Evolutionary conservation across 352 stramenopile genomes (phyloP).

Genomic region (Globisporangium lucens): DNA sequence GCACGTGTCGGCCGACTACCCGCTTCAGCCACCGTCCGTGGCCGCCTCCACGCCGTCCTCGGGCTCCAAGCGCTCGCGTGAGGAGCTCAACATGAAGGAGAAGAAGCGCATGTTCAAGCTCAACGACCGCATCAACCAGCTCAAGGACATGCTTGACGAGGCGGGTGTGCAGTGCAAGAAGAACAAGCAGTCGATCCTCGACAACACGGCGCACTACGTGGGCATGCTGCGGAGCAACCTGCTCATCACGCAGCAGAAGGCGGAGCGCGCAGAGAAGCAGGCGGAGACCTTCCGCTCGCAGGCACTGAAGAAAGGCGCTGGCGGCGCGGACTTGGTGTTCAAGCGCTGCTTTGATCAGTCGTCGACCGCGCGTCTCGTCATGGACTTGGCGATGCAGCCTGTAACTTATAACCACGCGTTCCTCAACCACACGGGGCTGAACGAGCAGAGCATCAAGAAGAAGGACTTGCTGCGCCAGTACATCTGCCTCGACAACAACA

Average conservation of each 20-base stretch:
- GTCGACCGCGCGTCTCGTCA: slow-evolving; percentile 50
- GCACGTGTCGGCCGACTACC: slow-evolving; percentile 40
- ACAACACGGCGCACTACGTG: slow-evolving; percentile 72
- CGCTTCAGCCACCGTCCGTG: slow-evolving; percentile 10
- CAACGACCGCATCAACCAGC: slow-evolving; percentile 80
- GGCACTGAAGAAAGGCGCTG: slow-evolving; percentile 19
- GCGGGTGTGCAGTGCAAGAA: slow-evolving; percentile 72
- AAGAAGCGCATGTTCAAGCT: slow-evolving; percentile 91
- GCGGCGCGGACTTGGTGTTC: slow-evolving; percentile 36
- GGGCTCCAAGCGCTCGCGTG: slow-evolving; percentile 60
- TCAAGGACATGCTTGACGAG: slow-evolving; percentile 64
- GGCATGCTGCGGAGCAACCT: slow-evolving; percentile 60
- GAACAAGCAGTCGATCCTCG: slow-evolving; percentile 75
- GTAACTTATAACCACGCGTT: slow-evolving; percentile 62
- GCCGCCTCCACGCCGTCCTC: slow-evolving; percentile 19
- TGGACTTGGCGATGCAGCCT: slow-evolving; percentile 48
- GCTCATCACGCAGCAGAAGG: slow-evolving; percentile 57
- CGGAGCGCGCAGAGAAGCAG: slow-evolving; percentile 45
- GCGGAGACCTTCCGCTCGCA: slow-evolving; percentile 24
- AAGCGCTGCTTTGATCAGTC: slow-evolving; percentile 71
- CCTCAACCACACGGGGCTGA: slow-evolving; percentile 38
- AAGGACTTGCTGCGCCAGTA: slow-evolving; percentile 31
- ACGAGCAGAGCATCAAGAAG: slow-evolving; percentile 38
- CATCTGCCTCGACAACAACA: slow-evolving; percentile 48
- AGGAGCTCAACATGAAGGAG: slow-evolving; percentile 84